Conservation (phyloP, 768 basidiomycete species). For the Baorangia bicolor region DNA sequence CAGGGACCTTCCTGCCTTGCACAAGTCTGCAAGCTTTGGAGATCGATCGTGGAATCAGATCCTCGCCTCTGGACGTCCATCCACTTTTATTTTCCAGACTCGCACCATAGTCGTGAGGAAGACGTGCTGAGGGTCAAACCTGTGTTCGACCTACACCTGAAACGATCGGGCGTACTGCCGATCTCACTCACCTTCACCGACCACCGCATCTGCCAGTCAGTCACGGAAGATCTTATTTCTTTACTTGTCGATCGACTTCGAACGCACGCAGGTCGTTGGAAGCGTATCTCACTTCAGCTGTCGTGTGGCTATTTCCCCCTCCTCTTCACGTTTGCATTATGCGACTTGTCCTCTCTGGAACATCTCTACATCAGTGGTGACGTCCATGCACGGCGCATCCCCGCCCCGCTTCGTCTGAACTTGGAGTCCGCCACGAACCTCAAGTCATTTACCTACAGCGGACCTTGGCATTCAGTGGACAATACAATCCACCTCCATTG, state of each 20-base stretch:
- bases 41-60: conserved; percentile 5
- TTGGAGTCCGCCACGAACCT: conserved; percentile 12
- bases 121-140: conserved; percentile 3
- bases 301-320: conserved; percentile 11
- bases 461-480: background rate
- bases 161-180: conserved; percentile 12
- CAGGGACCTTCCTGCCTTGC: conserved; percentile 12
- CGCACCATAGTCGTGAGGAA: background rate
- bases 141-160: conserved; percentile 9
- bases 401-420: background rate
- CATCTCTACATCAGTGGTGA: conserved; percentile 8
- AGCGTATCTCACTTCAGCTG: conserved; percentile 10
- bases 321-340: conserved; percentile 17
- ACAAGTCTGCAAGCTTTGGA: conserved; percentile 24
- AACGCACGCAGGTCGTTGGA: conserved; percentile 19
- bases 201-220: conserved; percentile 6
- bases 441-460: conserved; percentile 17
- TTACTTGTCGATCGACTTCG: conserved; percentile 15
- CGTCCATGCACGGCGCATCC: background rate
- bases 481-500: conserved; percentile 7
- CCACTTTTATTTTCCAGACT: conserved; percentile 10
- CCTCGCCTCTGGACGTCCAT: conserved; percentile 26
- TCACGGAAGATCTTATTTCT: conserved; percentile 6
- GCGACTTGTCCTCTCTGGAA: conserved; percentile 17
- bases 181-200: conserved; percentile 23